Evolutionary conservation across 176 grass and related monocot genomes (phyloP), one percentile per base, ranked within the genome.

Genomic region (Lolium multiflorum): DNA sequence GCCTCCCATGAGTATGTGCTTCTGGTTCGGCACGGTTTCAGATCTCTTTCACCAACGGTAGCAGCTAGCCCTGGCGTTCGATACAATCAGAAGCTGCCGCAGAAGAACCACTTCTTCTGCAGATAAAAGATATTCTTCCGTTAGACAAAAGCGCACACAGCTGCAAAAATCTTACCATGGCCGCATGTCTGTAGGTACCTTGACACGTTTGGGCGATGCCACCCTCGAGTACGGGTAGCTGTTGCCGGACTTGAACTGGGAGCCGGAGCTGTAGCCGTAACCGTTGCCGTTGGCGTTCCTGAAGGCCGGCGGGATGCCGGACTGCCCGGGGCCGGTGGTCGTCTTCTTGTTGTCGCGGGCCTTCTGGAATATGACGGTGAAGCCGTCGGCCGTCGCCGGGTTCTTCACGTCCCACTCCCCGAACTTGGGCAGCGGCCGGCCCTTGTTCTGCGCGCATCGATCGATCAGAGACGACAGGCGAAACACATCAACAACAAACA

Each of bases 391-490:
- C 15, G 90, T 52, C 13, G 90, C 85, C 21, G 90, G 90, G 21
- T 94, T 90, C 67, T 87, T 90, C 83, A 92, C 93, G 85, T 94
- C 93, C 90, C 90, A 92, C 68, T 92, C 90, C 67, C 93, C 93
- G 5, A 94, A 94, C 50, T 90, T 94, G 64, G 93, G 93, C 74
- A 94, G 88, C 51, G 93, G 78, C 24, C 71, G 84, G 38, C 74
- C 90, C 46, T 88, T 86, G 67, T 81, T 82, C 85, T 94, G 63
- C 57, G 80, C 1, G 18, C 51, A 56, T 41, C 31, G 46, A 44
- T 44, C 41, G 41, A 44, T 44, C 41, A 44, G 41, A 44, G 1
- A 44, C 41, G 41, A 2, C 31, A 35, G 1, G 31, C 1, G 41
- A 44, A 49, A 46, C 59, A 21, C 66, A 3, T 65, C 48, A 43